phyloP scores from a whole-genome alignment of 352 stramenopile species.

The Globisporangium yorkense region DNA sequence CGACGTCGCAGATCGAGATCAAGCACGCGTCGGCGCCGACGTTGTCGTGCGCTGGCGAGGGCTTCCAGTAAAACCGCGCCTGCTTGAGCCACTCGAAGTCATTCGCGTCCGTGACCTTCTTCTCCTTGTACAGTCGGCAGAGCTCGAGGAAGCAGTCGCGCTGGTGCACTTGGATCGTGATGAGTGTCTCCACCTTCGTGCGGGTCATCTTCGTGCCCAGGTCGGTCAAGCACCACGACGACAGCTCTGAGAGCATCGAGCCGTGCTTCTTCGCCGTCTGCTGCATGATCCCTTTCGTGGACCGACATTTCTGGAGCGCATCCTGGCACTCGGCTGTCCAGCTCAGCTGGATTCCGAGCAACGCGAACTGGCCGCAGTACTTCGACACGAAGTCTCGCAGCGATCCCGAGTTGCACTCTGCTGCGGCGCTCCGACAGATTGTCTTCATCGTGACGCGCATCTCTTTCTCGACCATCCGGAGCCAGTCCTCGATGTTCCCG shows the following conservation, averaged over 20 bases:
- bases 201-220: conserved; percentile 88
- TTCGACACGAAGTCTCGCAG: conserved; percentile 70
- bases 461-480: conserved; percentile 59
- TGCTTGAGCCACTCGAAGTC: conserved; percentile 86
- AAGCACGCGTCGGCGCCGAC: conserved; percentile 89
- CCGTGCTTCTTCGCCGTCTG: conserved; percentile 78
- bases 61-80: conserved; percentile 69
- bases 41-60: conserved; percentile 69
- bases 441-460: conserved; percentile 66
- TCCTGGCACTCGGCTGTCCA: conserved; percentile 76
- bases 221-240: conserved; percentile 88
- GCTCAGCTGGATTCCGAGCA: conserved; percentile 72
- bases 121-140: conserved; percentile 68
- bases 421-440: conserved; percentile 52
- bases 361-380: conserved; percentile 62
- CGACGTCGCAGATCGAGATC: conserved; percentile 91
- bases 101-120: conserved; percentile 66
- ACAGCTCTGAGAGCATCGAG: conserved; percentile 84
- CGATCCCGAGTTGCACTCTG: conserved; percentile 38
- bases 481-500: conserved; percentile 85
- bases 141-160: conserved; percentile 76
- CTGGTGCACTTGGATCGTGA: conserved; percentile 92
- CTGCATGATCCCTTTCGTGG: conserved; percentile 80
- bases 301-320: conserved; percentile 68
- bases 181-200: conserved; percentile 91